phyloP scores from a whole-genome alignment of 192 early-diverging fungal genomes.

The Entophlyctis luteolus region DNA sequence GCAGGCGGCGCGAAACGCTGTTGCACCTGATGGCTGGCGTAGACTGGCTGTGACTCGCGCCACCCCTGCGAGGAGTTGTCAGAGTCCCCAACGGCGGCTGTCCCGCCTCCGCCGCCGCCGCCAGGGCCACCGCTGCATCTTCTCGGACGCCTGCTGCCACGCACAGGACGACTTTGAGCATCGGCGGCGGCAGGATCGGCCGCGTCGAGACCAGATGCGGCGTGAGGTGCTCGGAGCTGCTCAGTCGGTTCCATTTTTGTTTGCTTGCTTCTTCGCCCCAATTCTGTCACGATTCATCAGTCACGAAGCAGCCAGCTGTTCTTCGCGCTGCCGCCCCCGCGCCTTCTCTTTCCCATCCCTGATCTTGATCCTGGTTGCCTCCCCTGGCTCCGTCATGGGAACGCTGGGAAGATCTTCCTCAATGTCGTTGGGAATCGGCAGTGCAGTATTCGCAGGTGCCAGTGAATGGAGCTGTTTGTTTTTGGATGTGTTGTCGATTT shows the following conservation, averaged over 20 bases:
- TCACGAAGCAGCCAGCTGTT: not conserved
- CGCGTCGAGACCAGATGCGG: not conserved
- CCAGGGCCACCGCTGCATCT: not conserved
- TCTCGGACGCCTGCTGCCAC: not conserved
- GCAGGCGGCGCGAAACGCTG: not conserved
- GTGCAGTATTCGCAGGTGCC: not conserved
- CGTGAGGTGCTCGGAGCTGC: not conserved
- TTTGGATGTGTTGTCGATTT: not conserved
- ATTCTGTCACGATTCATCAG: not conserved
- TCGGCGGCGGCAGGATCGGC: not conserved
- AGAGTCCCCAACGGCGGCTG: not conserved
- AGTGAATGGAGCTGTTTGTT: not conserved
- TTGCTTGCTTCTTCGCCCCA: not conserved
- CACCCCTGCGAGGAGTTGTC: not conserved
- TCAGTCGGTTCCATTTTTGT: not conserved
- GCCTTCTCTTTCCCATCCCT: not conserved
- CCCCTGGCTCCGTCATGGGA: slow-evolving; percentile 6
- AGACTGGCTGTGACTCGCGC: too few relatives aligned
- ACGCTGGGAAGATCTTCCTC: slow-evolving; percentile 12
- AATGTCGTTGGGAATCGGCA: not conserved
- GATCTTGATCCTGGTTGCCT: not conserved
- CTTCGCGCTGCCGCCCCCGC: not conserved
- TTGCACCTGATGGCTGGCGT: too few relatives aligned
- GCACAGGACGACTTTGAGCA: not conserved
- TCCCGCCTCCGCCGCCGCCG: not conserved